These are phyloP conservation scores for Termitomyces sp. DNA, from an alignment of 1,284 basidiomycete species.

Conservation along the genomic window DNA sequence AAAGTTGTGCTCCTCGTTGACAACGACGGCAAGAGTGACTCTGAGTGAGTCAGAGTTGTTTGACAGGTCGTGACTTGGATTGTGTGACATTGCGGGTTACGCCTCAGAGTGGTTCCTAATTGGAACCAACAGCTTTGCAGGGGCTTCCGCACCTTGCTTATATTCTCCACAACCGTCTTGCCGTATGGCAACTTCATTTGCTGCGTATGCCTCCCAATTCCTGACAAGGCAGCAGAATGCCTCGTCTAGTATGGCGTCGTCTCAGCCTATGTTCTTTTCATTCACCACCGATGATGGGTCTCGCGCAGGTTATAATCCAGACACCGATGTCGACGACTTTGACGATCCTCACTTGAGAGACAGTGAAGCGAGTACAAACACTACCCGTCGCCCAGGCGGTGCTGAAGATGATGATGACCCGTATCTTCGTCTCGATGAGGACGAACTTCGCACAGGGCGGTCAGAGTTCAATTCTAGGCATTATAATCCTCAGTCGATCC, in stretches of 20 bases:
- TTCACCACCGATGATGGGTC: constrained; percentile 71
- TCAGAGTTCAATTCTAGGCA: constrained; percentile 35
- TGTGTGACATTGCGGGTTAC: constrained; percentile 11
- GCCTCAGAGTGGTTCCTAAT: constrained; percentile 15
- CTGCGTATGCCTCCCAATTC: constrained; percentile 65
- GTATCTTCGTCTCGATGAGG: constrained; percentile 67
- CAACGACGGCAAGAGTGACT: not conserved
- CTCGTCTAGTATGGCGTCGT: constrained; percentile 37
- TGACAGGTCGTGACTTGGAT: constrained; percentile 5
- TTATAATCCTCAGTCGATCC: constrained; percentile 45
- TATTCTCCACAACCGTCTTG: constrained; percentile 14
- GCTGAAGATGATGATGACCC: constrained; percentile 64
- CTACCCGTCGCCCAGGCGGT: constrained; percentile 20
- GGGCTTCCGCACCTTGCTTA: constrained; percentile 9
- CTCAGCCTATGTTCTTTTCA: constrained; percentile 77
- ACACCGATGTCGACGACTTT: constrained; percentile 59
- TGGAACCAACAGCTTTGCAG: constrained; percentile 17
- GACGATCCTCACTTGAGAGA: constrained; percentile 66
- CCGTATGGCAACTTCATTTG: constrained; percentile 51
- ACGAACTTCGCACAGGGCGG: constrained; percentile 30
- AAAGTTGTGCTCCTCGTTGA: not conserved
- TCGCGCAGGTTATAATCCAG: constrained; percentile 42
- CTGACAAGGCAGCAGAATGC: constrained; percentile 47
- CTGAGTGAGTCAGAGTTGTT: not conserved
- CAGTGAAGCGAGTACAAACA: constrained; percentile 33